These are phyloP conservation scores for Fusarium sp. DNA, from an alignment of 2,329 filamentous ascomycete genomes.

Conservation along the genomic window DNA sequence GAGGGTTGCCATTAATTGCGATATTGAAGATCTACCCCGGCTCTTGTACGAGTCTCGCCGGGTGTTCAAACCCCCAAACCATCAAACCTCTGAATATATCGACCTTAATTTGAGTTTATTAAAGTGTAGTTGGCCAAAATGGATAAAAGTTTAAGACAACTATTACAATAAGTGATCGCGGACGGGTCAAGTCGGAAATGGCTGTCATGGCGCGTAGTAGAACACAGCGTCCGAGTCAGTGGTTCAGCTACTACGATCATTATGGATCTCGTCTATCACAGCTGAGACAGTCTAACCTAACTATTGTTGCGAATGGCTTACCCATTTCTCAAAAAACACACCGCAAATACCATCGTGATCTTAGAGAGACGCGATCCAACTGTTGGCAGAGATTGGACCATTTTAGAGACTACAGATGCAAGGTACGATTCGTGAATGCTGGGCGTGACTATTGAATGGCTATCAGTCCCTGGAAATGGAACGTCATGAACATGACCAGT, in stretches of 20 bases:
- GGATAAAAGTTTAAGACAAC: not conserved
- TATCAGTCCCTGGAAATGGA: not conserved
- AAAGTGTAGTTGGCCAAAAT: not conserved
- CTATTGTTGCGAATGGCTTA: not conserved
- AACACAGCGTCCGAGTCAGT: slow-evolving; percentile 6
- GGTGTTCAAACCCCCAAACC: not conserved
- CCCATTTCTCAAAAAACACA: not conserved
- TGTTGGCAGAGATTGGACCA: not conserved
- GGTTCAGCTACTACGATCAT: not conserved
- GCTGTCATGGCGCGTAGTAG: not conserved
- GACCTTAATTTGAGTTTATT: not conserved
- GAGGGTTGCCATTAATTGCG: too few species aligned
- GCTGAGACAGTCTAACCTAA: not conserved
- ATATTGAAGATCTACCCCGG: too few species aligned
- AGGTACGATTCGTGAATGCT: slow-evolving; percentile 1
- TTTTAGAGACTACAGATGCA: not conserved
- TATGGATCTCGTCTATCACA: not conserved
- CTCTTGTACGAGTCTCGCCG: not conserved
- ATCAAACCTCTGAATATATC: not conserved
- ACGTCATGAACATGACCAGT: not conserved
- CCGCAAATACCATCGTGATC: slow-evolving; percentile 7
- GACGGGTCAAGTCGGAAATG: not conserved
- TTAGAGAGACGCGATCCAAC: not conserved
- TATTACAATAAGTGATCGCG: not conserved
- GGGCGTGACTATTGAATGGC: not conserved